phyloP scores from a whole-genome alignment of 139 green algal genomes.

The Haematococcus sp. region DNA sequence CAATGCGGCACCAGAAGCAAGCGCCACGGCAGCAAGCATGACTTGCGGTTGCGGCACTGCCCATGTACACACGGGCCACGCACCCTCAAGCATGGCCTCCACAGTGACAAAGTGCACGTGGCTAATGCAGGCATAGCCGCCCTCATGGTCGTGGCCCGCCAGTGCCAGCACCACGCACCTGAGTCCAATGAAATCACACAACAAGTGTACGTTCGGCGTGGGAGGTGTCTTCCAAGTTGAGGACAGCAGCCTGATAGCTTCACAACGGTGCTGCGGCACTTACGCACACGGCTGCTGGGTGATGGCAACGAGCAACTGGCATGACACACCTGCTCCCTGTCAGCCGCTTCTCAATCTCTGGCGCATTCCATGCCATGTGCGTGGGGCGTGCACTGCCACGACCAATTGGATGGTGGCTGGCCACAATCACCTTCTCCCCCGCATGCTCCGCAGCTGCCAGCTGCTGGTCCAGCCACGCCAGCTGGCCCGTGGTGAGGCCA shows the following conservation, averaged over 20 bases:
- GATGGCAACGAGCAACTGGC: no score
- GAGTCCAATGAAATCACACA: no score
- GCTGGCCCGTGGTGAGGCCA: no score
- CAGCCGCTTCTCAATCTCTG: slow-evolving; percentile 28
- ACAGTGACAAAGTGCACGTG: slow-evolving; percentile 29
- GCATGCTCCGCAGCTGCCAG: slow-evolving; percentile 28
- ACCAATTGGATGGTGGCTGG: slow-evolving; percentile 53
- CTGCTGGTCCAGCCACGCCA: slow-evolving; percentile 36
- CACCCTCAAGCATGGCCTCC: slow-evolving; percentile 26
- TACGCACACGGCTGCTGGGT: no score
- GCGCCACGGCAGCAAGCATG: no score
- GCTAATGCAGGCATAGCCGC: slow-evolving; percentile 9
- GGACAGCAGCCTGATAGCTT: no score
- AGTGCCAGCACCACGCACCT: slow-evolving; percentile 29
- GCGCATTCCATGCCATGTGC: slow-evolving; percentile 63
- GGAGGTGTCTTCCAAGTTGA: no score
- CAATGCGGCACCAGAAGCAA: no score
- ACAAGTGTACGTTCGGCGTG: no score
- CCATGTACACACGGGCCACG: no score
- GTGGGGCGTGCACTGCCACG: slow-evolving; percentile 34
- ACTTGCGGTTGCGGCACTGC: no score
- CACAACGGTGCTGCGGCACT: no score
- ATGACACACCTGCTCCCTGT: slow-evolving; percentile 8
- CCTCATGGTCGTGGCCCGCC: slow-evolving; percentile 26
- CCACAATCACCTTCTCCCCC: slow-evolving; percentile 44